A percentile compares a stretch with the other conserved stretches of the same genome.
Evolutionary conservation across 495 filamentous ascomycete genomes (phyloP).

Genomic region (Lichina pygmaea): DNA sequence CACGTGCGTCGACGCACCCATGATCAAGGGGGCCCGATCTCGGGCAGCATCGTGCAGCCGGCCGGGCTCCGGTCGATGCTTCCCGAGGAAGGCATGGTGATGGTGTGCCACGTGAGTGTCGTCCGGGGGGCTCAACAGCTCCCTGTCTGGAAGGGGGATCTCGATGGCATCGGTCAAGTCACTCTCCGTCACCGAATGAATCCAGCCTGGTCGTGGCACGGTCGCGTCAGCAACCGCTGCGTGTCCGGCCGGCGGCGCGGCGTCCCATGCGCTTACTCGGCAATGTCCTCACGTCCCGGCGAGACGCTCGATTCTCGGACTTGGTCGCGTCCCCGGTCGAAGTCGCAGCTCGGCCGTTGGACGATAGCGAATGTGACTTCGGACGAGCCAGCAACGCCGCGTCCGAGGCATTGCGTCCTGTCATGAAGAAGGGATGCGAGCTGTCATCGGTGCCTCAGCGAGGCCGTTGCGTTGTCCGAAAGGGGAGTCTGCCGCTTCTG

Average conservation of each 20-base stretch:
- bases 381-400: not conserved
- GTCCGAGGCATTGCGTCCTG: not conserved
- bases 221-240: not conserved
- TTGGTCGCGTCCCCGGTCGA: not conserved
- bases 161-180: not conserved
- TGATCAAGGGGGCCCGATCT: conserved; percentile 9
- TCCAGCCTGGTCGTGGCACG: conserved; percentile 18
- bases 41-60: conserved; percentile 12
- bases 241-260: not conserved
- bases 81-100: conserved; percentile 22
- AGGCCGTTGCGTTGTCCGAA: too few relatives aligned
- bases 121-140: conserved; percentile 18
- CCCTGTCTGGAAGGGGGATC: not conserved
- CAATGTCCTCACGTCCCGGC: conserved; percentile 7
- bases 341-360: not conserved
- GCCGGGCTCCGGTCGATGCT: conserved; percentile 16
- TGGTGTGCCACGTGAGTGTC: conserved; percentile 30
- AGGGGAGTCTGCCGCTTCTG: too few relatives aligned
- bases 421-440: not conserved
- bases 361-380: not conserved
- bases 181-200: conserved; percentile 20
- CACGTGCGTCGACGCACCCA: conserved; percentile 5
- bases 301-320: not conserved
- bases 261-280: conserved; percentile 11
- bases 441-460: too few relatives aligned